Evolutionary conservation across 2,329 filamentous ascomycete species (phyloP).

Genomic region (Falciphora oryzae): DNA sequence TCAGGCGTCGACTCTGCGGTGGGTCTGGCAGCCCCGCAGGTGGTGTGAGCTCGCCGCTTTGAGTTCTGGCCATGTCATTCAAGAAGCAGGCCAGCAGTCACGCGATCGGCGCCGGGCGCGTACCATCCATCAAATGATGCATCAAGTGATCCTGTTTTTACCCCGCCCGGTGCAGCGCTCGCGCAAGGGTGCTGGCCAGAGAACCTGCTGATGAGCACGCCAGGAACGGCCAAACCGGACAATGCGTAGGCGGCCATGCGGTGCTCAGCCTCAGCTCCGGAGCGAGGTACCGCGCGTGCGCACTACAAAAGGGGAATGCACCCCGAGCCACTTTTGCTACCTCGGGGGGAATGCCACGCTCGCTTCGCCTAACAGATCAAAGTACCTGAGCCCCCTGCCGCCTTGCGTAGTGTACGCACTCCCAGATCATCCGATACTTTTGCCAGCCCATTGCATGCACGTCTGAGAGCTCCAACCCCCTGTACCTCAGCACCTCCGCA

Average conservation of each 20-base stretch:
- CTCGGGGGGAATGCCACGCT: neutral
- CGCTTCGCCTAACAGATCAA: too few relatives aligned
- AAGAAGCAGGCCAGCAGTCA: neutral
- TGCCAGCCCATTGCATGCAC: neutral
- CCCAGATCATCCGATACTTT: neutral
- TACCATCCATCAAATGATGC: neutral
- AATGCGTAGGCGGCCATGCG: neutral
- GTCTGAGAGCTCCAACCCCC: neutral
- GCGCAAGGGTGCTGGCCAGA: too few relatives aligned
- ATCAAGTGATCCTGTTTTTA: conserved; percentile 5
- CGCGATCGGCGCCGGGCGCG: conserved; percentile 1
- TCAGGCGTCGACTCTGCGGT: neutral
- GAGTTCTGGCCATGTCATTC: neutral
- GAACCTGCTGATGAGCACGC: conserved; percentile 1
- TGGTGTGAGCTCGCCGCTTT: neutral
- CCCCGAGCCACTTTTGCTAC: neutral
- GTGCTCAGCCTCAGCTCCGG: neutral
- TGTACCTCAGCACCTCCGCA: neutral
- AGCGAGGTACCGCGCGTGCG: neutral
- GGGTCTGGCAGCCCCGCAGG: neutral
- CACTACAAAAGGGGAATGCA: neutral
- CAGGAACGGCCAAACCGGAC: neutral
- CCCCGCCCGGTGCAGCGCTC: neutral
- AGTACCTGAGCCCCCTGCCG: too few relatives aligned
- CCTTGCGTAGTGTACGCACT: neutral